Evolutionary conservation across 2,329 filamentous ascomycete species (phyloP).

Genomic region (Sclerotinia glacialis): DNA sequence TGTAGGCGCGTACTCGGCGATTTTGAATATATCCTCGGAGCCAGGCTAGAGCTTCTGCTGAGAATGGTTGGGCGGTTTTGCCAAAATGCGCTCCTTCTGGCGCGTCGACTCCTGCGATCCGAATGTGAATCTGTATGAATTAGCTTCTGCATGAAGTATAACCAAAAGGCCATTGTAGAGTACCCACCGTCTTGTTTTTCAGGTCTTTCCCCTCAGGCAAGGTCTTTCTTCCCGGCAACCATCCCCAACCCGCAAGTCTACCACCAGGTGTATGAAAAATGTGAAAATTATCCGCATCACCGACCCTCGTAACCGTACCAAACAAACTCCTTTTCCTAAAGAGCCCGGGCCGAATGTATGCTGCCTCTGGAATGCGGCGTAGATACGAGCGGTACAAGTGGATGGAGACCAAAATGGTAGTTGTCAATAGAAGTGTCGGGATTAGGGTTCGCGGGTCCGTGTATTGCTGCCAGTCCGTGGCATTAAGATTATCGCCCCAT

Average conservation of each 20-base stretch:
- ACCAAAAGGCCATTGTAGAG: not conserved
- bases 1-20: constrained; percentile 73
- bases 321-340: constrained; percentile 76
- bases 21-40: constrained; percentile 70
- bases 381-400: constrained; percentile 73
- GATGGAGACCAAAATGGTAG: constrained; percentile 52
- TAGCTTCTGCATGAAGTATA: not conserved
- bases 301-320: constrained; percentile 86
- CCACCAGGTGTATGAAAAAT: constrained; percentile 95
- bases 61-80: constrained; percentile 77
- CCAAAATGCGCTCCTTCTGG: constrained; percentile 94
- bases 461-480: constrained; percentile 53
- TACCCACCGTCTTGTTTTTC: constrained; percentile 71
- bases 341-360: constrained; percentile 69
- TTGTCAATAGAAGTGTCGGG: constrained; percentile 53
- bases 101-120: constrained; percentile 88
- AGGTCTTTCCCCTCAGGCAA: constrained; percentile 68
- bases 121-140: constrained; percentile 70
- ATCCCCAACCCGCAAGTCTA: constrained; percentile 83
- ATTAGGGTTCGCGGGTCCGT: constrained; percentile 54
- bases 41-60: constrained; percentile 77
- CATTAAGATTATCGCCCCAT: constrained; percentile 47
- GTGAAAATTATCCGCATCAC: constrained; percentile 94
- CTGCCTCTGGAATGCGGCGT: constrained; percentile 75
- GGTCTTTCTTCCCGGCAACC: constrained; percentile 64